A percentile compares a stretch with the other conserved stretches of the same genome.
These are phyloP conservation scores for Achaetomiella virescens DNA, from an alignment of 495 filamentous ascomycete genomes.

Conservation along the genomic window DNA sequence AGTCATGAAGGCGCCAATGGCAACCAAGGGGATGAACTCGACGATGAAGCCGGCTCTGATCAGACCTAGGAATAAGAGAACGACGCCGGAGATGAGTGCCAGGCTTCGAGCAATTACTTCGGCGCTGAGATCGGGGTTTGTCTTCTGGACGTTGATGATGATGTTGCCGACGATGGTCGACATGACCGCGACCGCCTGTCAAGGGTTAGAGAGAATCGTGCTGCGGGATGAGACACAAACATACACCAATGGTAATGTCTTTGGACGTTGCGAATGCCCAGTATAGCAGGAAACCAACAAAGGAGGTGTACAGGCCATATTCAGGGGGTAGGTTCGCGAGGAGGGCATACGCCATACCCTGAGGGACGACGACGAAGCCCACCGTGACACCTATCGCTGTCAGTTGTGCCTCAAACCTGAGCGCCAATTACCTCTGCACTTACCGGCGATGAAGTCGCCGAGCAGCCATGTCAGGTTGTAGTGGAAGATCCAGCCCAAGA, in stretches of 20 bases:
- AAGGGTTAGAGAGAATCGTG: background rate
- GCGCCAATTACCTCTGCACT: conserved; percentile 11
- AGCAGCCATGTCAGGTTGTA: conserved; percentile 47
- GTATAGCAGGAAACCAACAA: conserved; percentile 60
- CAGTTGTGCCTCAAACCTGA: background rate
- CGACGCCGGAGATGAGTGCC: conserved; percentile 41
- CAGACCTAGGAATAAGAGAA: conserved; percentile 45
- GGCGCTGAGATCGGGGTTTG: conserved; percentile 32
- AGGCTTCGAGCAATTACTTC: conserved; percentile 40
- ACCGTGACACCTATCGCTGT: conserved; percentile 21
- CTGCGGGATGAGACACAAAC: conserved; percentile 16
- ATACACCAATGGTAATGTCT: conserved; percentile 62
- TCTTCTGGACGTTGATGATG: conserved; percentile 48
- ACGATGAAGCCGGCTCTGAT: conserved; percentile 45
- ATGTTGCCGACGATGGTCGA: conserved; percentile 82
- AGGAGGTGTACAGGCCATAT: conserved; percentile 61
- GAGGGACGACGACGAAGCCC: conserved; percentile 33
- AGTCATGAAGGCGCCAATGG: conserved; percentile 51
- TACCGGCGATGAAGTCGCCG: conserved; percentile 43
- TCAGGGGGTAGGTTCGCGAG: conserved; percentile 52
- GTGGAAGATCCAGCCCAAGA: conserved; percentile 45
- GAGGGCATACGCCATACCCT: conserved; percentile 60
- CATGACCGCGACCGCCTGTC: conserved; percentile 89
- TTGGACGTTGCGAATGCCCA: conserved; percentile 66
- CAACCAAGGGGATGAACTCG: conserved; percentile 47